These are phyloP conservation scores for Selenicereus undatus DNA, from an alignment of 148 eudicot species.

Conservation along the genomic window DNA sequence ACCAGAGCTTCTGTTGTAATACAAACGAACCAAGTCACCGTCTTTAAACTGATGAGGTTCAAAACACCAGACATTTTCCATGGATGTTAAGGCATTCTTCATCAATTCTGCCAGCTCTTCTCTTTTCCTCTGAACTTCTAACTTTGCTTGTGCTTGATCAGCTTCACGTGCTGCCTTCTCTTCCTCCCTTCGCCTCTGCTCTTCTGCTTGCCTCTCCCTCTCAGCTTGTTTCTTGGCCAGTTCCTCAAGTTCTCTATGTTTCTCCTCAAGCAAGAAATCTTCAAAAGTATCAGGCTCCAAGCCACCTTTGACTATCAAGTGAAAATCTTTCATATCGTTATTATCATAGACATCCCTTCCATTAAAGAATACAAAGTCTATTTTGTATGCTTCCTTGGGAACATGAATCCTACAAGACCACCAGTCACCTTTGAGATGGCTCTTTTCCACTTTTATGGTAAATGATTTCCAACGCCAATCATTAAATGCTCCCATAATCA, in stretches of 20 bases:
- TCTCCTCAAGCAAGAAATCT: conserved; percentile 91
- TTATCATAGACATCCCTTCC: conserved; percentile 89
- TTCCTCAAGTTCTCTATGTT: conserved; percentile 72
- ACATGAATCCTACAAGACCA: conserved; percentile 88
- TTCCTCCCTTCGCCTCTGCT: conserved; percentile 64
- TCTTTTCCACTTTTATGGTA: conserved; percentile 57
- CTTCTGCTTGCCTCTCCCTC: conserved; percentile 74
- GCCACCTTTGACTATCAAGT: conserved; percentile 72
- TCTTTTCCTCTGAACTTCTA: conserved; percentile 51
- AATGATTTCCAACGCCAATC: conserved; percentile 95
- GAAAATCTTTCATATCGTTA: conserved; percentile 76
- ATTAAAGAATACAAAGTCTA: conserved; percentile 84
- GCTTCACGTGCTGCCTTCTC: conserved; percentile 74
- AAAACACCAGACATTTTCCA: conserved; percentile 64
- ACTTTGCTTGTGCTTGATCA: conserved; percentile 77
- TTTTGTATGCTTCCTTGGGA: conserved; percentile 79
- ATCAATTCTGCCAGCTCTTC: conserved; percentile 44
- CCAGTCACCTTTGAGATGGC: conserved; percentile 80
- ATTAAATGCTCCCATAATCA: conserved; percentile 91
- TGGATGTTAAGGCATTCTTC: conserved; percentile 39
- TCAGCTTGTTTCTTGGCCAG: conserved; percentile 68
- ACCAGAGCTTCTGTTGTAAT: conserved; percentile 71
- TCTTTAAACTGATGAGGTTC: conserved; percentile 64
- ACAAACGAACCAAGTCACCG: conserved; percentile 58
- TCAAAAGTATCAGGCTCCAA: conserved; percentile 65